Evolutionary conservation across 139 green algal genomes (phyloP), one percentile per base, ranked within the genome.

Genomic region (Coccomyxa sp.): DNA sequence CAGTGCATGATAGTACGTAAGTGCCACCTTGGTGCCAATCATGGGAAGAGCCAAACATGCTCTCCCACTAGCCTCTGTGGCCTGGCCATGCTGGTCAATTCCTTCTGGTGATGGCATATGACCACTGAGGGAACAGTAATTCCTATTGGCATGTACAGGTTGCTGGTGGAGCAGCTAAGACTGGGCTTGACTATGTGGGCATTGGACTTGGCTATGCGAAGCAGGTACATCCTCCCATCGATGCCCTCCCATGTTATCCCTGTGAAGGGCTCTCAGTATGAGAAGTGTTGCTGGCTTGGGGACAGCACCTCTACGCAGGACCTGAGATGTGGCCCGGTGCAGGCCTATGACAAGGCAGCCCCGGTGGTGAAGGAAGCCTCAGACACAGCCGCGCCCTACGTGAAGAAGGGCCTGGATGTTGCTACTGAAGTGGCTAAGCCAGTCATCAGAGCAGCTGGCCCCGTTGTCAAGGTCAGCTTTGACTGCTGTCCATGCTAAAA

Each of bases 281-380:
- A 64, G 4, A 31, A 2, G 27, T 12, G 50, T 31, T 64, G 50
- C 50, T 64, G 22, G 4, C 50, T 3, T 64, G 50, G 5, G 18
- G 22, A 7, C 27, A 22, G 27, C 50, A 31, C 4, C 50, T 31
- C 27, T 64, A 58, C 5, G 50, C 50, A 31, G 50, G 27, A n/a
- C n/a, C 50, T 5, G 50, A 6, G 41, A n/a, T 71, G 18, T 33
- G 2, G 16, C 29, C n/a, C 34, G 41, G 34, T 76, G 72, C 82
- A 90, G 88, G 84, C 86, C 37, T 90, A 89, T 55, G 85, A 90
- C 29, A 74, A 85, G 58, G 88, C 89, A 24, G 83, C 88, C 3
- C 93, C 93, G 12, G 83, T 88, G 5, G 82, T 93, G 68, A 82
- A 92, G 77, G 76, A 89, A 70, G 88, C 80, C 8, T 50, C 82